Evolutionary conservation across 345 rosid genomes (phyloP).

Genomic region (Ceriops decandra): DNA sequence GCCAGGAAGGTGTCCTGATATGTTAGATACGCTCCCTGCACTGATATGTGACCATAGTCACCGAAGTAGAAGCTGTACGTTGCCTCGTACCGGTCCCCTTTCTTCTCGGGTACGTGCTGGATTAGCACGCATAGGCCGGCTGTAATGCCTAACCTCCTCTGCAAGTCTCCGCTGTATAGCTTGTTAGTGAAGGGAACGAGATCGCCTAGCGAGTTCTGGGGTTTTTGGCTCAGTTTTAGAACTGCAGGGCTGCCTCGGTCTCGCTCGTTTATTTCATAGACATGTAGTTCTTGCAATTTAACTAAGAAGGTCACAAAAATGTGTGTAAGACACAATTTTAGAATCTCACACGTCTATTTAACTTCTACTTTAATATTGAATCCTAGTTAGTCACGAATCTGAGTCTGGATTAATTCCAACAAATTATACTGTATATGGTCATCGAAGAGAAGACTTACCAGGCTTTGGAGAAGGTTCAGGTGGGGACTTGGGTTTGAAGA

Average conservation of each 20-base stretch:
- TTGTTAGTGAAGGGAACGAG: conserved; percentile 52
- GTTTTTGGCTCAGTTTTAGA: conserved; percentile 39
- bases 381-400: too few relatives aligned
- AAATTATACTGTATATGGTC: too few relatives aligned
- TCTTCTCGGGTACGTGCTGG: conserved; percentile 21
- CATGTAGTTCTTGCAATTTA: conserved; percentile 42
- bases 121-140: conserved; percentile 18
- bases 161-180: conserved; percentile 24
- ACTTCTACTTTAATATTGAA: too few relatives aligned
- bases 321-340: background rate
- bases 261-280: conserved; percentile 53
- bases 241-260: conserved; percentile 53
- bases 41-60: conserved; percentile 21
- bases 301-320: conserved; percentile 6
- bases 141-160: conserved; percentile 18
- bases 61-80: conserved; percentile 27
- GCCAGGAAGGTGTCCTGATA: conserved; percentile 17
- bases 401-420: too few relatives aligned
- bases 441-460: background rate
- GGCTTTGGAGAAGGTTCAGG: conserved; percentile 9
- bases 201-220: conserved; percentile 42
- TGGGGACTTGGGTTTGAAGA: conserved; percentile 1
- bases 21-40: conserved; percentile 18
- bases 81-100: conserved; percentile 28
- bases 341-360: too few relatives aligned